A percentile compares a stretch with the other conserved stretches of the same genome.
Conservation (phyloP, 2,329 filamentous ascomycete species). For the Daldinia sp. region DNA sequence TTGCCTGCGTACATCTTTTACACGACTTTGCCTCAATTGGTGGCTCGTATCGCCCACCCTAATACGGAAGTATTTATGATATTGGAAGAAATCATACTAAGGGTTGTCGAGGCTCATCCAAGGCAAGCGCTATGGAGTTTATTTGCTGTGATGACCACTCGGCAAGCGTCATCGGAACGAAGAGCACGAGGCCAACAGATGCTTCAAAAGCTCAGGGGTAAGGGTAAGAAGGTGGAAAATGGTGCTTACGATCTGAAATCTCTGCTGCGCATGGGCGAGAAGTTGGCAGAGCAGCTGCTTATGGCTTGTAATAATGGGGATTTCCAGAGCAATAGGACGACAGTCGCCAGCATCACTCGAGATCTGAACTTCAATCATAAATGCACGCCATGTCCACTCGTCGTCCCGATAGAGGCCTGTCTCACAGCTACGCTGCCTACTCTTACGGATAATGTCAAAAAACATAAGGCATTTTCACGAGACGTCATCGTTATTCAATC, state of each 20-base stretch:
- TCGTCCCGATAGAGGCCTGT: conserved; percentile 87
- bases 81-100: conserved; percentile 81
- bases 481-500: conserved; percentile 83
- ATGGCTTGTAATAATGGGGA: conserved; percentile 78
- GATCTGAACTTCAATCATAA: conserved; percentile 87
- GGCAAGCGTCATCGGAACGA: conserved; percentile 70
- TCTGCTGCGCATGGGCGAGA: conserved; percentile 81
- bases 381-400: conserved; percentile 81
- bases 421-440: conserved; percentile 83
- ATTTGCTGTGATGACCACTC: conserved; percentile 85
- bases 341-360: conserved; percentile 74
- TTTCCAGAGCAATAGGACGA: conserved; percentile 74
- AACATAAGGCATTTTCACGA: conserved; percentile 85
- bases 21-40: conserved; percentile 86
- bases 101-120: conserved; percentile 86
- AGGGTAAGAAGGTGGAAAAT: conserved; percentile 61
- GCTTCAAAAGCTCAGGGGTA: conserved; percentile 57
- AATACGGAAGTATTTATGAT: conserved; percentile 79
- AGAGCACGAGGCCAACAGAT: conserved; percentile 61
- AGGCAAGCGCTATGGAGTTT: conserved; percentile 93
- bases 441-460: conserved; percentile 73
- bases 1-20: conserved; percentile 83
- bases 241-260: conserved; percentile 68
- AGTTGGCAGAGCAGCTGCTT: conserved; percentile 82
- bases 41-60: conserved; percentile 92